These are phyloP conservation scores for Arctium lappa DNA, from an alignment of 129 eudicot species.

Conservation along the genomic window DNA sequence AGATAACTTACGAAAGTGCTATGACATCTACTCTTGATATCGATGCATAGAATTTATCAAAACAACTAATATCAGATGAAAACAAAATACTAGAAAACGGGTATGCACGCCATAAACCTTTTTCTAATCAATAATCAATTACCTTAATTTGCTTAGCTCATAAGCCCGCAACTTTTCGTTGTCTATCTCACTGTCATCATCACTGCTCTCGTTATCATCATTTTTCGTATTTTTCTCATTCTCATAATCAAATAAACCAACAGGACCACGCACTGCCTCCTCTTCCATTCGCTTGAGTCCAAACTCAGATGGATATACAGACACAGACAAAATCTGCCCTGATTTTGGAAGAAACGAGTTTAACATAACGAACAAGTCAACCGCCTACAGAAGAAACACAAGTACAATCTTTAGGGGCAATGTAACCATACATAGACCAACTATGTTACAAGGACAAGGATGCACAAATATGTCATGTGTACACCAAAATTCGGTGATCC, in stretches of 20 bases:
- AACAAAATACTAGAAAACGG: not conserved
- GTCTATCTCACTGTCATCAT: slow-evolving; percentile 56
- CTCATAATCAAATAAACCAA: slow-evolving; percentile 81
- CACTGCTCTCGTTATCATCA: slow-evolving; percentile 41
- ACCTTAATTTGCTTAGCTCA: slow-evolving; percentile 88
- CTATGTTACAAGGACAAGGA: not conserved
- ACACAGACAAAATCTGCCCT: slow-evolving; percentile 70
- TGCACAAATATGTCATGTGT: not conserved
- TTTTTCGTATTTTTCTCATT: slow-evolving; percentile 17
- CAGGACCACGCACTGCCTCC: slow-evolving; percentile 90
- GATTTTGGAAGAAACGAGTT: slow-evolving; percentile 80
- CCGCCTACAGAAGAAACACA: slow-evolving; percentile 55
- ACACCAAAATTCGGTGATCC: not conserved
- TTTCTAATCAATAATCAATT: slow-evolving; percentile 5
- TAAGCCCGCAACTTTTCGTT: slow-evolving; percentile 69
- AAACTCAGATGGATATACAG: slow-evolving; percentile 93
- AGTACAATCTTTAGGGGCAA: slow-evolving; percentile 12
- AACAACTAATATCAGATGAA: not conserved
- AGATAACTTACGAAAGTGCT: too few species aligned
- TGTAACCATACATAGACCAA: not conserved
- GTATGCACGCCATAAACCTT: not conserved
- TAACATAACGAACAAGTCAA: slow-evolving; percentile 68
- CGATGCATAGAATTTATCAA: not conserved
- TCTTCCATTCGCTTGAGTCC: slow-evolving; percentile 93
- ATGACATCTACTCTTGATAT: too few species aligned